Evolutionary conservation across 2,329 filamentous ascomycete genomes (phyloP), one percentile per base, ranked within the genome.

Genomic region (Botrytis elliptica): DNA sequence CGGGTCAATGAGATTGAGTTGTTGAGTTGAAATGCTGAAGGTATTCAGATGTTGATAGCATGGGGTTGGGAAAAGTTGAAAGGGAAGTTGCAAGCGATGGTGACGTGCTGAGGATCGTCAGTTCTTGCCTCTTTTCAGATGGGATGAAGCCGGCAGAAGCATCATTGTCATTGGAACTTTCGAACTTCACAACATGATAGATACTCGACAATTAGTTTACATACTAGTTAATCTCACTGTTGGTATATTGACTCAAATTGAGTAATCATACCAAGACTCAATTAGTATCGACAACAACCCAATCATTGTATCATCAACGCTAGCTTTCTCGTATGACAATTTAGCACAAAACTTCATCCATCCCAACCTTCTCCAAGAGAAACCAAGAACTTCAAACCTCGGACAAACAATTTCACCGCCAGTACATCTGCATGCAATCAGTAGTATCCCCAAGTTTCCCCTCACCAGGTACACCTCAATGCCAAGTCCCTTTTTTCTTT

Each of bases 31-130:
- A 18, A 18, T 25, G 38, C 1, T 63, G 40, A 38, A 29, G 55
- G 25, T n/a, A 67, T 67, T 67, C 29, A 46, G 63, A 49, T 38
- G 29, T 36, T 49, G 62, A 52, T 67, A 36, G 49, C n/a, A 29
- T n/a, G 46, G 25, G 2, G 18, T 20, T 29, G 46, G n/a, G 20
- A 44, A 55, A 67, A n/a, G 36, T 40, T 67, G 33, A 22, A 40
- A 62, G 68, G 68, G 68, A 71, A 71, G 57, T 38, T 71, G 55
- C 33, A 71, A 71, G 69, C 57, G 57, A 36, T 29, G 18, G 49
- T 52, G 18, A 40, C 29, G 36, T 55, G 66, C 18, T 38, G 16
- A 36, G 55, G 67, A 60, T 70, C 67, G 55, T n/a, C 52, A 70
- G n/a, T n/a, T 70, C 67, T 62, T 71, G 42, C 57, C 57, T 36